Evolutionary conservation across 2,329 filamentous ascomycete species (phyloP).

Genomic region (Neospermospora avenae): DNA sequence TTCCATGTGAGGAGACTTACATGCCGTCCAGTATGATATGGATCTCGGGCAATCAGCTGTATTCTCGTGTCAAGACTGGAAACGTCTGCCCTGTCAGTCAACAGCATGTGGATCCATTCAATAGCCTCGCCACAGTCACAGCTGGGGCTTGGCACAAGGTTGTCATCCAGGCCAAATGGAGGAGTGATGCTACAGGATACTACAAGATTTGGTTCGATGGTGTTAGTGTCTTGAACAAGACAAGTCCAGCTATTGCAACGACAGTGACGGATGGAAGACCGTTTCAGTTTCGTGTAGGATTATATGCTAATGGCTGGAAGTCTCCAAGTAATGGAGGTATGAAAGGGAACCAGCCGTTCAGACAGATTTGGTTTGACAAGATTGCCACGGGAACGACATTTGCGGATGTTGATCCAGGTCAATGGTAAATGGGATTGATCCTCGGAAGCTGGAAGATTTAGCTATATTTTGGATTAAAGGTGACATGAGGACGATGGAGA

Average conservation of each 20-base stretch:
- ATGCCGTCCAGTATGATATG: constrained; percentile 50
- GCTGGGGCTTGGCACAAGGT: constrained; percentile 46
- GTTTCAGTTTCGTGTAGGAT: constrained; percentile 46
- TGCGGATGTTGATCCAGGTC: constrained; percentile 39
- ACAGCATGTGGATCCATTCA: constrained; percentile 35
- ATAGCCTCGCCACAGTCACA: constrained; percentile 39
- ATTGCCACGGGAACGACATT: constrained; percentile 43
- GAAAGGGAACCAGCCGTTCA: constrained; percentile 40
- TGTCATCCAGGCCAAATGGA: constrained; percentile 45
- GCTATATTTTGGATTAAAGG: too few relatives aligned
- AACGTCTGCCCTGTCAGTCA: constrained; percentile 33
- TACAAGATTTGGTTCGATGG: constrained; percentile 49
- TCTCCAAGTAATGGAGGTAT: constrained; percentile 37
- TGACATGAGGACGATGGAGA: too few relatives aligned
- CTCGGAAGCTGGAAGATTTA: too few relatives aligned
- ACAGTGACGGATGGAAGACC: constrained; percentile 42
- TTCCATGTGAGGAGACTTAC: constrained; percentile 42
- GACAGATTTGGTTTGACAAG: constrained; percentile 50
- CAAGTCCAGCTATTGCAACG: constrained; percentile 38
- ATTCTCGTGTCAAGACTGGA: constrained; percentile 42
- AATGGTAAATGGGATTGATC: constrained; percentile 12
- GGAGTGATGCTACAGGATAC: constrained; percentile 42
- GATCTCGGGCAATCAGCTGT: constrained; percentile 43
- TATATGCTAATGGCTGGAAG: constrained; percentile 50
- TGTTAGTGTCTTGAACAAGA: constrained; percentile 41